Percentiles rank a stretch among this genome's conserved stretches.
phyloP scores from a whole-genome alignment of 352 stramenopile species.

The Globisporangium echinulatum region DNA sequence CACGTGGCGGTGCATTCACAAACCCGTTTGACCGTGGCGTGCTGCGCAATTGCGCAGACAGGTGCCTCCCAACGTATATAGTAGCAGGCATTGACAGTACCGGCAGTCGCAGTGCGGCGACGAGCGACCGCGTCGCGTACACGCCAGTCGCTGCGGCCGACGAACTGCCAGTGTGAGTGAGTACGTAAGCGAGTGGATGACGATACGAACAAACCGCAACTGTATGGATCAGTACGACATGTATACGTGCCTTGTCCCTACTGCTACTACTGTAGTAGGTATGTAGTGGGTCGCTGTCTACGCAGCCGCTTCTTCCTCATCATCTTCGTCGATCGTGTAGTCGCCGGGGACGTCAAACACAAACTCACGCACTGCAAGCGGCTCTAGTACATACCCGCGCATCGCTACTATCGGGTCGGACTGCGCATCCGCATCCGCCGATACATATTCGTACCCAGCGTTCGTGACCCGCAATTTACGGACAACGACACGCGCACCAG shows the following conservation, averaged over 20 bases:
- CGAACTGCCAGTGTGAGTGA: constrained; percentile 1
- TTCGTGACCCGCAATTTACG: constrained; percentile 37
- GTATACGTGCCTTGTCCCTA: too few relatives aligned
- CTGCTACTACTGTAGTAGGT: too few relatives aligned
- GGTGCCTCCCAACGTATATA: constrained; percentile 20
- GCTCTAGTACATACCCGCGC: constrained; percentile 47
- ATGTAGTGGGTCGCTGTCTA: too few relatives aligned
- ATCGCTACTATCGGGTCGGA: constrained; percentile 38
- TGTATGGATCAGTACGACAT: too few relatives aligned
- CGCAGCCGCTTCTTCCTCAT: background rate
- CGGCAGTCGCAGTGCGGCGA: background rate
- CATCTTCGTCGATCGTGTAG: constrained; percentile 34
- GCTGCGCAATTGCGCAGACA: constrained; percentile 21
- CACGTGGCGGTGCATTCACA: constrained; percentile 13
- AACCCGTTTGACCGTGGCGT: constrained; percentile 35
- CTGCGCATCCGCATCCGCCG: constrained; percentile 8
- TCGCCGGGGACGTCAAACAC: constrained; percentile 34
- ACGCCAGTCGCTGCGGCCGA: background rate
- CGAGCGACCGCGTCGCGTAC: background rate
- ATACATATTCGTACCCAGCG: constrained; percentile 37
- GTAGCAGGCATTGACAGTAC: background rate
- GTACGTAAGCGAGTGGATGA: background rate
- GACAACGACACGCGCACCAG: constrained; percentile 39
- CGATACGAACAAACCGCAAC: background rate
- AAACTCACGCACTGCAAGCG: constrained; percentile 32